Evolutionary conservation across 2,329 filamentous ascomycete species (phyloP).

Genomic region (Diaporthe amygdali): DNA sequence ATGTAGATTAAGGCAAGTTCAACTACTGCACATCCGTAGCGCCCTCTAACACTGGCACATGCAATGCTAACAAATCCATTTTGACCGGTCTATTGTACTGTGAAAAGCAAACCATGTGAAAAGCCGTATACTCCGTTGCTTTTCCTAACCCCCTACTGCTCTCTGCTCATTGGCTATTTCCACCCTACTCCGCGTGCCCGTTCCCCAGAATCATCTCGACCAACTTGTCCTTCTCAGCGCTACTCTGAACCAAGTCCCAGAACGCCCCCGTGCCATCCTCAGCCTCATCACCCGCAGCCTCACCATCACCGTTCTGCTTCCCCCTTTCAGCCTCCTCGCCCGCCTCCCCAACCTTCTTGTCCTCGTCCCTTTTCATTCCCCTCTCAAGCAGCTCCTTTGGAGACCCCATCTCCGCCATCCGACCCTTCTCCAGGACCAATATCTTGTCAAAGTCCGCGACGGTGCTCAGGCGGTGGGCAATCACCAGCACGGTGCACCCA

Average conservation of each 20-base stretch:
- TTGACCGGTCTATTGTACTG: not conserved
- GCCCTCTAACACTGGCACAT: not conserved
- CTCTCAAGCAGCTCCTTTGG: constrained; percentile 45
- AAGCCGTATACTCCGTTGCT: not conserved
- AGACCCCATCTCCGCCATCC: constrained; percentile 48
- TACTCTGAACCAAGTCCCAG: constrained; percentile 37
- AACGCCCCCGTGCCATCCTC: constrained; percentile 33
- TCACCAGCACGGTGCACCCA: constrained; percentile 58
- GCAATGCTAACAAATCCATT: not conserved
- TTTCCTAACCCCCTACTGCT: not conserved
- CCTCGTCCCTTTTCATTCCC: constrained; percentile 36
- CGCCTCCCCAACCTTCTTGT: not conserved
- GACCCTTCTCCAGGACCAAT: constrained; percentile 53
- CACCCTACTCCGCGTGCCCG: constrained; percentile 9
- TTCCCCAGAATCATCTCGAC: constrained; percentile 35
- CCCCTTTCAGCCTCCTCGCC: constrained; percentile 1
- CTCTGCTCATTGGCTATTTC: not conserved
- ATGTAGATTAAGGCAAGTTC: too few species aligned
- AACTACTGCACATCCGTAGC: too few species aligned
- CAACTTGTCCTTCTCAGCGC: constrained; percentile 34
- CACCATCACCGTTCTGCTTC: constrained; percentile 14
- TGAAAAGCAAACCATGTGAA: not conserved
- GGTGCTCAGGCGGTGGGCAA: constrained; percentile 47
- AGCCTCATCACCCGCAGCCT: constrained; percentile 12
- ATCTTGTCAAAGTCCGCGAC: constrained; percentile 58